Evolutionary conservation across 139 green algal genomes (phyloP).

Genomic region (Trebouxia sp.): DNA sequence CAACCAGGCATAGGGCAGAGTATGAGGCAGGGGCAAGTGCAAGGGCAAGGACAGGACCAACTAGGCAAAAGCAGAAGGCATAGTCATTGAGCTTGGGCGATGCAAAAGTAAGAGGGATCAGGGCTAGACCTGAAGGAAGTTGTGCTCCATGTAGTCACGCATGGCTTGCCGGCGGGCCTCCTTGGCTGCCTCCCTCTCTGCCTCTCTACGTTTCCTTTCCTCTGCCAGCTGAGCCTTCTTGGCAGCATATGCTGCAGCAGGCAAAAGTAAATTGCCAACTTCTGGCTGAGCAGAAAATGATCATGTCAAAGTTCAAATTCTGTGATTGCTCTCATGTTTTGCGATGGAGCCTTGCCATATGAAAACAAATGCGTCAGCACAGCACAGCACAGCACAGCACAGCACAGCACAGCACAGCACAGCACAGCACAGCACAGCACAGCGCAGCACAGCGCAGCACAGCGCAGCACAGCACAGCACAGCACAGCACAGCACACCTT

Average conservation of each 20-base stretch:
- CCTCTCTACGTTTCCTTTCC: conserved; percentile 50
- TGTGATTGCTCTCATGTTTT: no score
- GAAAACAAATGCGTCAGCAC: no score
- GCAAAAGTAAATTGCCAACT: no score
- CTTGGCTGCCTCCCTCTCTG: conserved; percentile 46
- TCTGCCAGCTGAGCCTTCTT: conserved; percentile 55
- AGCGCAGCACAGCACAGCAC: conserved; percentile 1
- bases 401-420: conserved; percentile 11
- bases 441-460: neutral
- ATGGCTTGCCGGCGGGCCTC: conserved; percentile 49
- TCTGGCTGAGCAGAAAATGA: no score
- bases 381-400: conserved; percentile 21
- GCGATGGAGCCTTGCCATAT: no score
- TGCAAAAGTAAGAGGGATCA: neutral
- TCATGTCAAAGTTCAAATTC: no score
- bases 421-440: neutral
- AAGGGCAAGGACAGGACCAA: no score
- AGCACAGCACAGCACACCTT: conserved; percentile 34
- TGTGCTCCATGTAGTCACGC: conserved; percentile 51
- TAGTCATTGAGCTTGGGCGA: no score
- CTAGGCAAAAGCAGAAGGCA: neutral
- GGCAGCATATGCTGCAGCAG: conserved; percentile 48
- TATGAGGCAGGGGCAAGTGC: no score
- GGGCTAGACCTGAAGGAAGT: conserved; percentile 29
- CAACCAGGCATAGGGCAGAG: no score